phyloP scores from a whole-genome alignment of 129 eudicot species.

The Kitagawia praeruptora region DNA sequence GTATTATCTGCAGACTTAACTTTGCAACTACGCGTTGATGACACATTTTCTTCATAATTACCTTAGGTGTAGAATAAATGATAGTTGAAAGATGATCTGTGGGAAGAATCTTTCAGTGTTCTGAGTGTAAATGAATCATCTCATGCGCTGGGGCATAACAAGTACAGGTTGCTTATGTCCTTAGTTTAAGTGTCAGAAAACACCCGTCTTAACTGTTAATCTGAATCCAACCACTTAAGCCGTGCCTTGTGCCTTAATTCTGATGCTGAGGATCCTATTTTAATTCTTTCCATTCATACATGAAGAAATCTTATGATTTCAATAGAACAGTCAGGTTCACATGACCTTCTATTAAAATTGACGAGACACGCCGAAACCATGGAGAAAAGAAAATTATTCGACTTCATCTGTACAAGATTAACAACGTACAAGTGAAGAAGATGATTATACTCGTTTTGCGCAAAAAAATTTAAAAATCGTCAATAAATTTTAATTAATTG shows the following conservation, averaged over 20 bases:
- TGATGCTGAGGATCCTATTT: background rate
- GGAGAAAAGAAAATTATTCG: background rate
- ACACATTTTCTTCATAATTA: background rate
- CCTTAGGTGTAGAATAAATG: background rate
- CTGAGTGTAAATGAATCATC: background rate
- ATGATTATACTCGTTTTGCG: background rate
- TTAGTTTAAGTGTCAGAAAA: background rate
- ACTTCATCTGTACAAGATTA: background rate
- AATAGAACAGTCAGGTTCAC: background rate
- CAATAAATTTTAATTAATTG: background rate
- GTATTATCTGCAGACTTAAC: background rate
- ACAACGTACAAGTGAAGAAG: background rate
- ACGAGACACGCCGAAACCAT: background rate
- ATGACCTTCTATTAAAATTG: background rate
- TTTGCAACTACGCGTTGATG: background rate
- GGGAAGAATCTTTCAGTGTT: background rate
- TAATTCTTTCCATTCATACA: background rate
- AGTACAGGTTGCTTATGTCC: background rate
- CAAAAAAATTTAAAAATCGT: background rate
- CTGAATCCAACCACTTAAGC: background rate
- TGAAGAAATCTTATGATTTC: background rate
- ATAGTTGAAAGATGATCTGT: background rate
- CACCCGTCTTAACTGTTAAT: background rate
- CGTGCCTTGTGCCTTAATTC: background rate
- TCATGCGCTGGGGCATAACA: background rate